Conservation (phyloP, 2,329 filamentous ascomycete genomes). For the Teratosphaeria zuluensis region DNA sequence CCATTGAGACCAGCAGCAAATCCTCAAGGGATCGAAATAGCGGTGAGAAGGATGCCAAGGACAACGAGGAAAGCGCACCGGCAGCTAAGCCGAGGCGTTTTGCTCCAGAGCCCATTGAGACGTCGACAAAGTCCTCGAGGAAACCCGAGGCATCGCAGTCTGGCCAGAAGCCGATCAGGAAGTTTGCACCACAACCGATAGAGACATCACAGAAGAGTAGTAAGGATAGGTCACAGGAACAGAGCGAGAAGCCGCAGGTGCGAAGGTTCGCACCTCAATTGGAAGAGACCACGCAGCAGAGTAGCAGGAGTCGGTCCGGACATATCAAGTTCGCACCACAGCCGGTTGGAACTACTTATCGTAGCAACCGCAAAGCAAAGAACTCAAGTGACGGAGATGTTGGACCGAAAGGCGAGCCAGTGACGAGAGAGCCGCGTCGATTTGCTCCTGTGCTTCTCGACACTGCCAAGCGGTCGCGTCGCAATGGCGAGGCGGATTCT, state of each 20-base stretch:
- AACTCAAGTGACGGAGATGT: constrained; percentile 5
- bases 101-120: constrained; percentile 5
- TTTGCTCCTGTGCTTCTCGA: constrained; percentile 78
- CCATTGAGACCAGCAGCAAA: constrained; percentile 40
- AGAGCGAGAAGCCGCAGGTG: constrained; percentile 13
- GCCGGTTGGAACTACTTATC: constrained; percentile 23
- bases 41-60: background rate
- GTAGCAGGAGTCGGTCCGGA: constrained; percentile 12
- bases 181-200: constrained; percentile 60
- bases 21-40: constrained; percentile 31
- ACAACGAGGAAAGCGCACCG: background rate
- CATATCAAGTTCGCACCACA: constrained; percentile 24
- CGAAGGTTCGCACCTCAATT: constrained; percentile 4
- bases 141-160: constrained; percentile 24
- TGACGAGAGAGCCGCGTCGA: constrained; percentile 29
- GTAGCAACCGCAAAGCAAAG: constrained; percentile 15
- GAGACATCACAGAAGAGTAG: constrained; percentile 58
- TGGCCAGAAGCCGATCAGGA: constrained; percentile 24
- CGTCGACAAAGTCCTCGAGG: constrained; percentile 16
- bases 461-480: constrained; percentile 62
- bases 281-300: constrained; percentile 21
- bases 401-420: constrained; percentile 11
- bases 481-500: constrained; percentile 53
- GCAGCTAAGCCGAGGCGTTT: constrained; percentile 7
- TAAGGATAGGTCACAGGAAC: constrained; percentile 22